A percentile compares a stretch with the other conserved stretches of the same genome.
Conservation (phyloP, 2,329 filamentous ascomycete genomes). For the Neoscytalidium dimidiatum region DNA sequence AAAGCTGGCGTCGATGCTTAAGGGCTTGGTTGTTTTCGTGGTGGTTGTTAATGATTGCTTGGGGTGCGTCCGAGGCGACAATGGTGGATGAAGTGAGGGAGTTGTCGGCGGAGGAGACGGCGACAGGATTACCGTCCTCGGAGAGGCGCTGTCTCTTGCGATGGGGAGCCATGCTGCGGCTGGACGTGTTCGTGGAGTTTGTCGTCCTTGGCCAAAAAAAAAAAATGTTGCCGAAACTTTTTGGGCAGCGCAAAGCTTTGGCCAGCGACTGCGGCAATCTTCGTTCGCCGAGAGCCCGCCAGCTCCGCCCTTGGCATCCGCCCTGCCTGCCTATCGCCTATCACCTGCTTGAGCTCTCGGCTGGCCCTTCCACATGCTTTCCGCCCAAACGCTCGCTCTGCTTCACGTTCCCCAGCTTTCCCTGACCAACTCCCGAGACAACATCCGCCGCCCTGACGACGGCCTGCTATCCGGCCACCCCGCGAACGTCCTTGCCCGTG, state of each 20-base stretch:
- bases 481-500: neutral
- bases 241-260: neutral
- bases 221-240: slow-evolving; percentile 13
- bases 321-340: too few species aligned
- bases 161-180: slow-evolving; percentile 37
- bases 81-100: slow-evolving; percentile 15
- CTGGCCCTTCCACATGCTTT: neutral
- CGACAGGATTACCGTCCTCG: slow-evolving; percentile 36
- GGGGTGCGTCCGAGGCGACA: slow-evolving; percentile 11
- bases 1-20: slow-evolving; percentile 60
- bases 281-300: neutral
- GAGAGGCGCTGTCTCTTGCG: slow-evolving; percentile 45
- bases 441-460: neutral
- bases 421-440: neutral
- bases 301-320: neutral
- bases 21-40: slow-evolving; percentile 22
- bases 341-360: too few species aligned
- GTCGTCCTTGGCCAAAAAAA: slow-evolving; percentile 7
- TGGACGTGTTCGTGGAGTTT: neutral
- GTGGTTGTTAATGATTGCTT: too few species aligned
- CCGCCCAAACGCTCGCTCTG: neutral
- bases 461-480: neutral
- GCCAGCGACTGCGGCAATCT: neutral
- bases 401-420: neutral
- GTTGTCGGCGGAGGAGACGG: slow-evolving; percentile 29